Evolutionary conservation across 2,329 filamentous ascomycete species (phyloP).

Genomic region (Grosmannia penicillata): DNA sequence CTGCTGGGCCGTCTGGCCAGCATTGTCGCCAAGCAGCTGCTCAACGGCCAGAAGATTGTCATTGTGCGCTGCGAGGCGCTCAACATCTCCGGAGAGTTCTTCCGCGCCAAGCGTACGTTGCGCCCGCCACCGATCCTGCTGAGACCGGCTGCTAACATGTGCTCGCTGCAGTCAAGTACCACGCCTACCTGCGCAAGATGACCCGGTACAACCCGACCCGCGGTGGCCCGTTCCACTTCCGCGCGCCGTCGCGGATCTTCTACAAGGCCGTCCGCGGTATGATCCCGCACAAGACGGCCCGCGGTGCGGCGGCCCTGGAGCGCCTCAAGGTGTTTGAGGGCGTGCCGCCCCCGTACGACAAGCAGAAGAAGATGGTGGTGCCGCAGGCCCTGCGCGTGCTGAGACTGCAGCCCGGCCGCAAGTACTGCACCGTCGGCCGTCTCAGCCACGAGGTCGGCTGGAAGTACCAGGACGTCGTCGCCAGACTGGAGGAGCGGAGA

Average conservation of each 20-base stretch:
- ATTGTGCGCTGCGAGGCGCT: slow-evolving; percentile 96
- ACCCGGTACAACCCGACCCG: slow-evolving; percentile 99
- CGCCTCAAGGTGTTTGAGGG: slow-evolving; percentile 99
- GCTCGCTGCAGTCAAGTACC: slow-evolving; percentile 83
- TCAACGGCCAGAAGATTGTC: slow-evolving; percentile 98
- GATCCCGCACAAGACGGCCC: slow-evolving; percentile 99
- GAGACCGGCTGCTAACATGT: neutral
- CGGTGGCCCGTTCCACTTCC: slow-evolving; percentile 99
- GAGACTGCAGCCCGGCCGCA: slow-evolving; percentile 94
- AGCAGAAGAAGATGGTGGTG: slow-evolving; percentile 99
- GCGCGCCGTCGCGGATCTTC: slow-evolving; percentile 97
- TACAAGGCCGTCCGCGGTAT: slow-evolving; percentile 99
- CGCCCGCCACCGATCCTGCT: slow-evolving; percentile 4
- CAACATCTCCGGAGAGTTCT: slow-evolving; percentile 99
- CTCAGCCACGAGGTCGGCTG: slow-evolving; percentile 98
- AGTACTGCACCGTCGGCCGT: slow-evolving; percentile 99
- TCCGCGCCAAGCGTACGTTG: slow-evolving; percentile 98
- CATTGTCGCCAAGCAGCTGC: slow-evolving; percentile 97
- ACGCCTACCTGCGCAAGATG: slow-evolving; percentile 99
- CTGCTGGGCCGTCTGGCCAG: slow-evolving; percentile 97
- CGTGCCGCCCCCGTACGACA: slow-evolving; percentile 97
- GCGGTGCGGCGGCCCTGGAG: slow-evolving; percentile 90
- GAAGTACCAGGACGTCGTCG: slow-evolving; percentile 99
- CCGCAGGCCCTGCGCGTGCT: slow-evolving; percentile 95
- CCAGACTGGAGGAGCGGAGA: slow-evolving; percentile 96